phyloP scores from a whole-genome alignment of 371 early-diverging fungal genomes.

The Zychaea mexicana region DNA sequence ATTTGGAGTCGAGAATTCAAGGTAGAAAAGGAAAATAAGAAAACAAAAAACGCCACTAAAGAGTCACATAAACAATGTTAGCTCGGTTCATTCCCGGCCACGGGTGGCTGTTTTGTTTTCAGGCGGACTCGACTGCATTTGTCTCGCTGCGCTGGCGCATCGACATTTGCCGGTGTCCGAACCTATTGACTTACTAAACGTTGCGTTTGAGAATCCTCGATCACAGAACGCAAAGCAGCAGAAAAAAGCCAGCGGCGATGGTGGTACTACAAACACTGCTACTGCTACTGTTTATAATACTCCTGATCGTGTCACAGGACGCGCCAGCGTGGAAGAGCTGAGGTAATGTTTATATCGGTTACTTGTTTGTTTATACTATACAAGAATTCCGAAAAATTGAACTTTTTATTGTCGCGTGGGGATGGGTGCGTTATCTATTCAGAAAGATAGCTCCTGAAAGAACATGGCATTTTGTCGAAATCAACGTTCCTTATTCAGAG shows the following conservation, averaged over 20 bases:
- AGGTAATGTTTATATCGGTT: constrained; percentile 22
- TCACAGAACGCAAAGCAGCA: constrained; percentile 37
- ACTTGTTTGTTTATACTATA: too few species aligned
- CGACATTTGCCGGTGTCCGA: constrained; percentile 66
- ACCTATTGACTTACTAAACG: constrained; percentile 93
- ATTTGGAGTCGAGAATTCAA: too few species aligned
- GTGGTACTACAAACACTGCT: background rate
- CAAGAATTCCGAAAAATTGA: background rate
- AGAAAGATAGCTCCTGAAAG: constrained; percentile 67
- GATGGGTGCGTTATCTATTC: background rate
- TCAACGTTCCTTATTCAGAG: constrained; percentile 83
- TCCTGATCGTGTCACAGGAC: constrained; percentile 90
- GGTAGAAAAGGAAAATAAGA: background rate
- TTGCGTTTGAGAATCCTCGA: constrained; percentile 95
- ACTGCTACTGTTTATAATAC: constrained; percentile 64
- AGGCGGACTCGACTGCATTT: constrained; percentile 93
- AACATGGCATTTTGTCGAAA: constrained; percentile 87
- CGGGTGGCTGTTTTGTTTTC: constrained; percentile 89
- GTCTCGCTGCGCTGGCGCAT: constrained; percentile 82
- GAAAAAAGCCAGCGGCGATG: background rate
- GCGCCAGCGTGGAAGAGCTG: constrained; percentile 64
- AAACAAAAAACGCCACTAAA: background rate
- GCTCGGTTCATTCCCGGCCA: constrained; percentile 25
- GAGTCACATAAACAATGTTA: background rate
- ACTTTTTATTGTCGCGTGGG: background rate